Evolutionary conservation across 352 stramenopile genomes (phyloP).

Genomic region (Plasmopara viticola): DNA sequence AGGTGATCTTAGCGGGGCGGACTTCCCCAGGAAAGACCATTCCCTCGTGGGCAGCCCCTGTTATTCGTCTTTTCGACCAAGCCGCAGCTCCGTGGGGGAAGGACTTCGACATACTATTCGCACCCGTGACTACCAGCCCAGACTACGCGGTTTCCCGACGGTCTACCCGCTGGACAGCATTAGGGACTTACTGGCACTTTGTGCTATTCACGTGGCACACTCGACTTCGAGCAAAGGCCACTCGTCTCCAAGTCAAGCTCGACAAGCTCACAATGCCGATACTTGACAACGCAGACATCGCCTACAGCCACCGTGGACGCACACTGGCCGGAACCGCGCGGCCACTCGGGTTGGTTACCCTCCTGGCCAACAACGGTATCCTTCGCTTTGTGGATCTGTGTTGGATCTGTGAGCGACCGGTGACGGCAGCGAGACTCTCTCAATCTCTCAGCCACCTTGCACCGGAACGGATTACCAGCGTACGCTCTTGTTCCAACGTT

Average conservation of each 20-base stretch:
- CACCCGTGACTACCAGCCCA: not conserved
- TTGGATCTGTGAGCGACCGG: not conserved
- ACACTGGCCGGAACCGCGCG: not conserved
- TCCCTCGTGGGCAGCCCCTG: not conserved
- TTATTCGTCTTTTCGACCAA: not conserved
- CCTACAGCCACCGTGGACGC: not conserved
- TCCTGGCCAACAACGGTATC: not conserved
- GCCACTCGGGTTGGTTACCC: not conserved
- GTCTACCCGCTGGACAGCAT: not conserved
- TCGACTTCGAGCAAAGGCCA: not conserved
- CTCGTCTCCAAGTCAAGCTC: not conserved
- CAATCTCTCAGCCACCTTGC: not conserved
- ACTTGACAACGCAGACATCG: not conserved
- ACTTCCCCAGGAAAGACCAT: not conserved
- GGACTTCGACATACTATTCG: conserved; percentile 1
- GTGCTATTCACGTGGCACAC: not conserved
- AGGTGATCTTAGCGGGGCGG: not conserved
- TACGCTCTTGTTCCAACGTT: conserved; percentile 14
- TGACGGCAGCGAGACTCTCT: not conserved
- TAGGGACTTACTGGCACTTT: not conserved
- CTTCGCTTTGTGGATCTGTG: not conserved
- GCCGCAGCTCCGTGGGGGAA: not conserved
- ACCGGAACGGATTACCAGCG: not conserved
- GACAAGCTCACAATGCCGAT: not conserved
- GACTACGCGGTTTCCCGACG: not conserved